Conservation (phyloP, 441 rosid species). For the Melastoma candidum region DNA sequence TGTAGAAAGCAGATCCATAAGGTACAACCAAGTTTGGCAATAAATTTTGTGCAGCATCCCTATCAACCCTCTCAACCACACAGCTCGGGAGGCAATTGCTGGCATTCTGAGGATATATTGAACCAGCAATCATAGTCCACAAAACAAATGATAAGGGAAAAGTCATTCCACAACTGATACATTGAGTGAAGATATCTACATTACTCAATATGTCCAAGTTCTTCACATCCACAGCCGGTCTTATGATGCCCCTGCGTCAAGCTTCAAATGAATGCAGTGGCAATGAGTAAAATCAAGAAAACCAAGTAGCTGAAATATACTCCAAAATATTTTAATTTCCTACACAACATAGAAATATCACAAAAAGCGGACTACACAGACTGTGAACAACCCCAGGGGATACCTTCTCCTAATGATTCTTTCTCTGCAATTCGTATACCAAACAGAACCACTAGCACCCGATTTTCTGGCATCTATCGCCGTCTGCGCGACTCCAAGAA, state of each 20-base stretch:
- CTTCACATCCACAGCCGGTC: conserved; percentile 72
- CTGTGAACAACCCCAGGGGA: conserved; percentile 1
- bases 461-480: conserved; percentile 29
- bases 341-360: no score
- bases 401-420: conserved; percentile 78
- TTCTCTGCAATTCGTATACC: conserved; percentile 16
- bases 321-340: no score
- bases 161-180: conserved; percentile 10
- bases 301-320: no score
- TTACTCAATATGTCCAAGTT: conserved; percentile 42
- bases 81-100: conserved; percentile 62
- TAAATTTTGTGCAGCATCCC: conserved; percentile 43
- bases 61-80: conserved; percentile 54
- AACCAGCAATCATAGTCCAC: not conserved
- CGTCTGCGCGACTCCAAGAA: conserved; percentile 55
- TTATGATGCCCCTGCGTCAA: conserved; percentile 68
- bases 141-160: conserved; percentile 10
- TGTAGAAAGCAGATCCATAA: conserved; percentile 55
- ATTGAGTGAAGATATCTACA: conserved; percentile 30
- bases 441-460: conserved; percentile 22
- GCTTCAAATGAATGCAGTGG: no score
- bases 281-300: no score
- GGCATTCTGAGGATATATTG: conserved; percentile 62
- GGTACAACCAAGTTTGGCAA: conserved; percentile 56
- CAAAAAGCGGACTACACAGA: no score